Evolutionary conservation across 2,329 filamentous ascomycete species (phyloP).

Genomic region (Xylaria sp.): DNA sequence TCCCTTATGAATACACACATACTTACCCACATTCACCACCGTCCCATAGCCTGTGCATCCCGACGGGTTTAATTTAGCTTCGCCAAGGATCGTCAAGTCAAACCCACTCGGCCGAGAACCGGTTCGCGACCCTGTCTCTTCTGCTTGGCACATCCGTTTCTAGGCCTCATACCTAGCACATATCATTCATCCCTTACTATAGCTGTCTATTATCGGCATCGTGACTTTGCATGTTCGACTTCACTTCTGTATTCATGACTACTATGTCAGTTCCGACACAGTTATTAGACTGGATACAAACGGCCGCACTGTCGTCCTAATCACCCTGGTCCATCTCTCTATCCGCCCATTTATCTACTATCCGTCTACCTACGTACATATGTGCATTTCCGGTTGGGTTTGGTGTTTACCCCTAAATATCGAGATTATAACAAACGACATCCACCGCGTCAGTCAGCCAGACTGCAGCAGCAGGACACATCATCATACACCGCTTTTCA

Average conservation of each 20-base stretch:
- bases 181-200: conserved; percentile 10
- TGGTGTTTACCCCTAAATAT: neutral
- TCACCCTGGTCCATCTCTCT: neutral
- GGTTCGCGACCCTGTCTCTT: conserved; percentile 14
- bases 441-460: neutral
- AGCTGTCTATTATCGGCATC: conserved; percentile 16
- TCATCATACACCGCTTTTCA: conserved; percentile 12
- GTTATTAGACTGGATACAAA: conserved; percentile 25
- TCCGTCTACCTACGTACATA: neutral
- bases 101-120: conserved; percentile 37
- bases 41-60: neutral
- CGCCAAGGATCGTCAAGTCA: conserved; percentile 16
- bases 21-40: conserved; percentile 3
- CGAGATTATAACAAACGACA: neutral
- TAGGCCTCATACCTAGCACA: conserved; percentile 21
- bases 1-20: conserved; percentile 20
- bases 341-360: neutral
- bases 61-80: neutral
- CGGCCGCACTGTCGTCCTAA: neutral
- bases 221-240: neutral
- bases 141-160: conserved; percentile 18
- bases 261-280: conserved; percentile 6
- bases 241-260: neutral
- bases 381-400: neutral
- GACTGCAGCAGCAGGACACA: conserved; percentile 1